These are phyloP conservation scores for Yamadazyma atlantica DNA, from an alignment of 1,139 yeast genomes.

Conservation along the genomic window DNA sequence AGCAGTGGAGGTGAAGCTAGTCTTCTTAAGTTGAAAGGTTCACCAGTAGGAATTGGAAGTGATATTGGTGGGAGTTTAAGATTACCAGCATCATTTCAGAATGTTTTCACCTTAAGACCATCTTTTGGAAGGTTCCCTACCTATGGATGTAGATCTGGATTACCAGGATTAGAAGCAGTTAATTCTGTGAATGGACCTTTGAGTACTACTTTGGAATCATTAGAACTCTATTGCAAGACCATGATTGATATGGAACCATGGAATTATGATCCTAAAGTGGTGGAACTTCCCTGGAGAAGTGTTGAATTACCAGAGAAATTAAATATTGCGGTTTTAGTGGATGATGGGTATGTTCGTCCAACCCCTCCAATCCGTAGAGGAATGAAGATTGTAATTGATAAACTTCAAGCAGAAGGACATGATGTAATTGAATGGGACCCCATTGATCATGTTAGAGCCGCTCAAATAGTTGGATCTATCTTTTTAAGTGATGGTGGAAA, in stretches of 20 bases:
- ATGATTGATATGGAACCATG: constrained; percentile 30
- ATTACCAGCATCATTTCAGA: constrained; percentile 44
- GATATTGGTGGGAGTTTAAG: constrained; percentile 63
- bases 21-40: constrained; percentile 36
- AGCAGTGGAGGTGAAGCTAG: constrained; percentile 41
- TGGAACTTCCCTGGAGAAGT: constrained; percentile 32
- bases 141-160: constrained; percentile 50
- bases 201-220: constrained; percentile 23
- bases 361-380: constrained; percentile 39
- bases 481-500: constrained; percentile 49
- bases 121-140: constrained; percentile 54
- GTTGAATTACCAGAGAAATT: constrained; percentile 24
- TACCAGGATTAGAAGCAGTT: constrained; percentile 50
- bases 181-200: constrained; percentile 38
- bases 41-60: constrained; percentile 53
- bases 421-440: constrained; percentile 60
- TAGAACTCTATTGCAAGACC: constrained; percentile 28
- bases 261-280: constrained; percentile 29
- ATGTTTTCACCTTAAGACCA: constrained; percentile 47
- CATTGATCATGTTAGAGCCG: constrained; percentile 33
- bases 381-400: constrained; percentile 20
- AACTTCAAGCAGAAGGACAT: constrained; percentile 49
- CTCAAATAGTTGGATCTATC: constrained; percentile 36
- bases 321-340: constrained; percentile 30
- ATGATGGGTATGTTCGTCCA: constrained; percentile 34